Evolutionary conservation across 2,329 filamentous ascomycete genomes (phyloP), one percentile per base, ranked within the genome.

Genomic region (Aspergillus calidoustus): DNA sequence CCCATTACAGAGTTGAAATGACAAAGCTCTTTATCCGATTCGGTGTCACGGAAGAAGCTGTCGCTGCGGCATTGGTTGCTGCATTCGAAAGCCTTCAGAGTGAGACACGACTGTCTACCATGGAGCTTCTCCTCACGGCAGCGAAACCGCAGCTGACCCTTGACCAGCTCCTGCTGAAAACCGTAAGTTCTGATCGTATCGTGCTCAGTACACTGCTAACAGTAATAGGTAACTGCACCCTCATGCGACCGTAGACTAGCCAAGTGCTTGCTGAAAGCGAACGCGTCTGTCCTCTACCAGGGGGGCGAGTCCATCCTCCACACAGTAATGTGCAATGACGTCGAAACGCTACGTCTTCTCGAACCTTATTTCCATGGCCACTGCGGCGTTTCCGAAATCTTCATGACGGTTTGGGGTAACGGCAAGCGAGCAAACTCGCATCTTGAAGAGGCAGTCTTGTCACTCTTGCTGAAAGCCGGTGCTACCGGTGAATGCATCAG

Each of bases 291-390:
- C 28, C 44, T 61, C 6, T 54, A 61, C 49, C 54, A 54, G 41
- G 59, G 54, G 7, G 59, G 59, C 15, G 48, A 61, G n/a, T 61
- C 54, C 22, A 57, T 61, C 31, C n/a, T 61, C 13, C 59, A 61
- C 19, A 15, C 54, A 4, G 54, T 61, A 25, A 61, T 61, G 59
- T 49, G 47, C 15, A 55, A 52, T 4, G 59, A 61, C 8, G 23
- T 54, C 7, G 49, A 61, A 17, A 61, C 59, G 0, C 19, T 61
- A 17, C 38, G 41, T 15, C 2, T 54, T 28, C 48, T 61, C 3
- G 59, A 61, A 9, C 59, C 59, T 6, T 51, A 54, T 41, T 57
- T 61, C 31, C 48, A n/a, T 23, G 48, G 43, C n/a, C 47, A 54
- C 31, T 49, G 41, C 9, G 53, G 54, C 3, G 17, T 56, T 15